These are phyloP conservation scores for Ophiostoma himal-ulmi DNA, from an alignment of 2,329 filamentous ascomycete species.

Conservation along the genomic window DNA sequence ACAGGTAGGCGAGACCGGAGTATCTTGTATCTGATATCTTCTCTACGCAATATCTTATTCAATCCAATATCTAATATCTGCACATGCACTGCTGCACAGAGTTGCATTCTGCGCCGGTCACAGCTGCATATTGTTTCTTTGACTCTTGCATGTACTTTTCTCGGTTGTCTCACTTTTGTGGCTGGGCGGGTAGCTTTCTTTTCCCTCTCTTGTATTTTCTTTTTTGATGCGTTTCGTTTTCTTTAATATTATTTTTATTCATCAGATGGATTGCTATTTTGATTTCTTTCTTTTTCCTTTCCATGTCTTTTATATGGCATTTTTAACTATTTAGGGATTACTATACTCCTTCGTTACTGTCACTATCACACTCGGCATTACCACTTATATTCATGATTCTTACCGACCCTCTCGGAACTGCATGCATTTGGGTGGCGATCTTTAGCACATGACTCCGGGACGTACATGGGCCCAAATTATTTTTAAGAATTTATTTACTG, in stretches of 20 bases:
- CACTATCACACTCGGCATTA: not conserved
- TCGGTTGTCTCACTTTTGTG: not conserved
- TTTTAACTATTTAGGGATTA: too few species aligned
- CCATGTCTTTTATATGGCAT: too few species aligned
- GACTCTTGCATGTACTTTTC: conserved; percentile 5
- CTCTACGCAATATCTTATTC: not conserved
- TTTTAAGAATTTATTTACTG: not conserved
- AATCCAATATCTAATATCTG: not conserved
- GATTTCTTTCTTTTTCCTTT: too few species aligned
- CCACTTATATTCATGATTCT: not conserved
- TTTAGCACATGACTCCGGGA: conserved; percentile 2
- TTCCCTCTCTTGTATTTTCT: not conserved
- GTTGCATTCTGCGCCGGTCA: conserved; percentile 11
- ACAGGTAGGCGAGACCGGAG: not conserved
- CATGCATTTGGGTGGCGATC: not conserved
- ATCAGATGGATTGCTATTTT: not conserved
- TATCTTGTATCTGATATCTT: not conserved
- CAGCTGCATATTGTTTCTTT: conserved; percentile 9
- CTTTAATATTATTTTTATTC: not conserved
- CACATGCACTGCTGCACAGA: not conserved
- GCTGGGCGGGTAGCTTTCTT: conserved; percentile 4
- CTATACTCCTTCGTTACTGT: not conserved
- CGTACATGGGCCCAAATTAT: not conserved
- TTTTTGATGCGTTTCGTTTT: not conserved
- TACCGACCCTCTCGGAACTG: not conserved